Percentiles rank a stretch among this genome's conserved stretches.
Evolutionary conservation across 352 stramenopile species (phyloP).

Genomic region (Phytophthora pistaciae): DNA sequence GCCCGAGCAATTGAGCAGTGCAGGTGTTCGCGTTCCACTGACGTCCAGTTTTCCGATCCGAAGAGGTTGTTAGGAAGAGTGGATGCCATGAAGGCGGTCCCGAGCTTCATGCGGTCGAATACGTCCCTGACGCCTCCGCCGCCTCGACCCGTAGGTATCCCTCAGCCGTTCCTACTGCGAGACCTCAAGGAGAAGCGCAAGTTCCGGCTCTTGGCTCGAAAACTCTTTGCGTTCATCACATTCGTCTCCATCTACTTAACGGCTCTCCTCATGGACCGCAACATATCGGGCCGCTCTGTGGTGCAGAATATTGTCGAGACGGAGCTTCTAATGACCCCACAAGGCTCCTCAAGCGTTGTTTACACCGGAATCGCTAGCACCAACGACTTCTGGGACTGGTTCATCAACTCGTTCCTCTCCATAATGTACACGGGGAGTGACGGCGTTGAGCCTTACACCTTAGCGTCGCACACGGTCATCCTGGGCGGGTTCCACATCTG

Average conservation of each 20-base stretch:
- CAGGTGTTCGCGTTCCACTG: not conserved
- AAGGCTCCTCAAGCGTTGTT: conserved; percentile 40
- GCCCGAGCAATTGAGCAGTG: not conserved
- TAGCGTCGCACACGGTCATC: conserved; percentile 71
- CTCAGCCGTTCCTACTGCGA: conserved; percentile 61
- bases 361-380: conserved; percentile 56
- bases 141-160: conserved; percentile 36
- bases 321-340: conserved; percentile 53
- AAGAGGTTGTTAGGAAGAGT: not conserved
- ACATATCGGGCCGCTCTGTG: conserved; percentile 74
- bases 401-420: conserved; percentile 63
- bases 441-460: conserved; percentile 52
- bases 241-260: conserved; percentile 73
- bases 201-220: conserved; percentile 68
- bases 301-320: conserved; percentile 67
- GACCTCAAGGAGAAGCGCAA: conserved; percentile 80
- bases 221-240: conserved; percentile 70
- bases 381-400: conserved; percentile 66
- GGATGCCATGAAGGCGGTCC: conserved; percentile 47
- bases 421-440: conserved; percentile 58
- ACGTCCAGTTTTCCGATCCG: not conserved
- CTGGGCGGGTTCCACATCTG: conserved; percentile 74
- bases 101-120: conserved; percentile 49
- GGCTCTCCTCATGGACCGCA: conserved; percentile 70
- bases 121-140: conserved; percentile 19